Conservation (phyloP, 2,329 filamentous ascomycete genomes). For the Alternaria hordeiaustralica region DNA sequence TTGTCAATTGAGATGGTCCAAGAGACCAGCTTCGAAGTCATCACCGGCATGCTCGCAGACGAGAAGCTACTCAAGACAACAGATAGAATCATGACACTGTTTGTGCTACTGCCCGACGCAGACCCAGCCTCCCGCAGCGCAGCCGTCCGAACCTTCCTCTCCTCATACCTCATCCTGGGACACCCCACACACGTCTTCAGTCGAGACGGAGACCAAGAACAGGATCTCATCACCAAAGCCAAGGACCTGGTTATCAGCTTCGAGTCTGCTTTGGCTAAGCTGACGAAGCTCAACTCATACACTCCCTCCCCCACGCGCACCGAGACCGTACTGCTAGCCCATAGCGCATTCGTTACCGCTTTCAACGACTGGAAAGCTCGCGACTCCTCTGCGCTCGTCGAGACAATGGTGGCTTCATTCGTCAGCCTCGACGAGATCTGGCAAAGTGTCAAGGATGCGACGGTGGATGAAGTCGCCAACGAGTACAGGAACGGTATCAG, state of each 20-base stretch:
- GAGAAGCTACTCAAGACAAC: slow-evolving; percentile 71
- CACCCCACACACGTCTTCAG: slow-evolving; percentile 80
- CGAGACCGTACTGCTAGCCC: slow-evolving; percentile 70
- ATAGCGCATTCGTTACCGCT: slow-evolving; percentile 76
- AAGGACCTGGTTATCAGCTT: slow-evolving; percentile 80
- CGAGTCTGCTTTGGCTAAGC: slow-evolving; percentile 72
- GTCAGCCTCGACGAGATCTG: slow-evolving; percentile 84
- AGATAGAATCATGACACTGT: slow-evolving; percentile 70
- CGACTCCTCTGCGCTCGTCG: slow-evolving; percentile 77
- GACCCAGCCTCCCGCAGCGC: slow-evolving; percentile 70
- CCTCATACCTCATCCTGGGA: slow-evolving; percentile 79
- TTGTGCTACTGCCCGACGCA: slow-evolving; percentile 64
- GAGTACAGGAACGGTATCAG: slow-evolving; percentile 82
- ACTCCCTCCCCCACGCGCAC: slow-evolving; percentile 68
- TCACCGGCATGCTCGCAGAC: slow-evolving; percentile 71
- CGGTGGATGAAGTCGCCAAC: slow-evolving; percentile 72
- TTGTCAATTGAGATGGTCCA: slow-evolving; percentile 74
- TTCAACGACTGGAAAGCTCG: slow-evolving; percentile 86
- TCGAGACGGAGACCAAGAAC: slow-evolving; percentile 72
- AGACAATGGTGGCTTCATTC: slow-evolving; percentile 86
- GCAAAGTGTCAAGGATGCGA: slow-evolving; percentile 81
- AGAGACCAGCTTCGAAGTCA: slow-evolving; percentile 75
- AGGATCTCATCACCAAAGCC: slow-evolving; percentile 78
- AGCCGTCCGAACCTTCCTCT: slow-evolving; percentile 76
- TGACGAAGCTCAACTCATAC: slow-evolving; percentile 71